These are phyloP conservation scores for Conticribra weissflogii DNA, from an alignment of 108 stramenopile genomes.

Conservation along the genomic window DNA sequence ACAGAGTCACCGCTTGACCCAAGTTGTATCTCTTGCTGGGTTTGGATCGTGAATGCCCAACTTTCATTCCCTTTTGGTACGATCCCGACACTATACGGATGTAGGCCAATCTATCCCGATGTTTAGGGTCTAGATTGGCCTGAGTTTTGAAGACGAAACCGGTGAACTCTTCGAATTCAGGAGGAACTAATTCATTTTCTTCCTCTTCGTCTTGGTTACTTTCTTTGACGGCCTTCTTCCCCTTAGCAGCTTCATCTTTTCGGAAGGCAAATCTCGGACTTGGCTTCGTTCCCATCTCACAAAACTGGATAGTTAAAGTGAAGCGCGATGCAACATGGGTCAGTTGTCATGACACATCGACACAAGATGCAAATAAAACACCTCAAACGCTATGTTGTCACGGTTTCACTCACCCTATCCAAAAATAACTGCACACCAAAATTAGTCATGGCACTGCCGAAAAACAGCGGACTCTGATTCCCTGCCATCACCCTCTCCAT, in stretches of 20 bases:
- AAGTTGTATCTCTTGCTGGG: constrained; percentile 87
- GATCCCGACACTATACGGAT: constrained; percentile 88
- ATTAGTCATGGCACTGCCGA: constrained; percentile 95
- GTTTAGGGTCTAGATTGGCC: constrained; percentile 96
- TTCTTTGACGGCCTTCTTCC: constrained; percentile 17
- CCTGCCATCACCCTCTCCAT: constrained; percentile 87
- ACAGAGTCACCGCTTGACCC: constrained; percentile 93
- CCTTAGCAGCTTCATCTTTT: constrained; percentile 39
- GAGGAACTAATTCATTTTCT: constrained; percentile 52
- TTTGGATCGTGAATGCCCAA: constrained; percentile 81
- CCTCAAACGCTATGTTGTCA: too few relatives aligned
- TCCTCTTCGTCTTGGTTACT: constrained; percentile 43
- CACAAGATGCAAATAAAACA: too few relatives aligned
- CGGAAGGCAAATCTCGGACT: constrained; percentile 51
- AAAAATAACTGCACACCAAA: constrained; percentile 94
- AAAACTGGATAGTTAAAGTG: too few relatives aligned
- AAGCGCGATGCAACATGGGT: too few relatives aligned
- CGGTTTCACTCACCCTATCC: constrained; percentile 61
- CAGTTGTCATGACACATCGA: too few relatives aligned
- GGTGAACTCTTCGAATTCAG: constrained; percentile 89
- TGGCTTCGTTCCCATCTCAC: constrained; percentile 80
- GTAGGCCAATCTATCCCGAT: constrained; percentile 95
- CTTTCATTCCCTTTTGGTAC: constrained; percentile 96
- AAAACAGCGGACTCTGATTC: constrained; percentile 92
- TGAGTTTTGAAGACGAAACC: constrained; percentile 97